Evolutionary conservation across 1,284 basidiomycete species (phyloP).

Genomic region (Naganishia albida): DNA sequence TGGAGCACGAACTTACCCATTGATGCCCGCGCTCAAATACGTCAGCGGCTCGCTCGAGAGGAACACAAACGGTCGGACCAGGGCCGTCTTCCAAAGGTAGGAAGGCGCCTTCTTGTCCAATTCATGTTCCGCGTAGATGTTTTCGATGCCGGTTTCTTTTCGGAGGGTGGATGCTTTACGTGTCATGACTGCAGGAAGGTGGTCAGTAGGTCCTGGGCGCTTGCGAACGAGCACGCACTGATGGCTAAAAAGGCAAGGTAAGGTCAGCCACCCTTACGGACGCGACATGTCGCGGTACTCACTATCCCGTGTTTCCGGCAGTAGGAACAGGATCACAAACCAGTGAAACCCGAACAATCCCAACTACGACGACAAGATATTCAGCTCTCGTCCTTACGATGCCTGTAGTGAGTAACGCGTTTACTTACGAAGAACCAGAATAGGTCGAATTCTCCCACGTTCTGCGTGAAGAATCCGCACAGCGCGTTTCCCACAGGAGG

Average conservation of each 20-base stretch:
- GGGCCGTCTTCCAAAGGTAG: slow-evolving; percentile 44
- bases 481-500: slow-evolving; percentile 54
- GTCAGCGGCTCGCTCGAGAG: slow-evolving; percentile 54
- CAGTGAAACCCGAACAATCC: slow-evolving; percentile 44
- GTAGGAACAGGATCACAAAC: slow-evolving; percentile 51
- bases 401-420: slow-evolving; percentile 22
- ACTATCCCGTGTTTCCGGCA: slow-evolving; percentile 37
- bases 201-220: slow-evolving; percentile 51
- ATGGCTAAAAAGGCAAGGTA: slow-evolving; percentile 1
- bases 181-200: slow-evolving; percentile 49
- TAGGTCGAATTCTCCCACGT: slow-evolving; percentile 30
- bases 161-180: slow-evolving; percentile 47
- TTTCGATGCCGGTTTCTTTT: slow-evolving; percentile 49
- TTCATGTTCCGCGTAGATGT: slow-evolving; percentile 51
- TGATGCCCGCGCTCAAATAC: slow-evolving; percentile 42
- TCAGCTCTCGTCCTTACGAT: slow-evolving; percentile 30
- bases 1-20: slow-evolving; percentile 33
- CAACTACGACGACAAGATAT: slow-evolving; percentile 54
- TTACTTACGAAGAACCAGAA: slow-evolving; percentile 21
- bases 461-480: slow-evolving; percentile 50
- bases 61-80: slow-evolving; percentile 53
- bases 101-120: slow-evolving; percentile 43
- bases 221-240: slow-evolving; percentile 38
- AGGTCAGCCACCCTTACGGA: neutral
- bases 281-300: slow-evolving; percentile 25